Base-by-base conservation (phyloP, 2,329 filamentous ascomycete genomes). In the Graphiopsis chlorocephala region DNA sequence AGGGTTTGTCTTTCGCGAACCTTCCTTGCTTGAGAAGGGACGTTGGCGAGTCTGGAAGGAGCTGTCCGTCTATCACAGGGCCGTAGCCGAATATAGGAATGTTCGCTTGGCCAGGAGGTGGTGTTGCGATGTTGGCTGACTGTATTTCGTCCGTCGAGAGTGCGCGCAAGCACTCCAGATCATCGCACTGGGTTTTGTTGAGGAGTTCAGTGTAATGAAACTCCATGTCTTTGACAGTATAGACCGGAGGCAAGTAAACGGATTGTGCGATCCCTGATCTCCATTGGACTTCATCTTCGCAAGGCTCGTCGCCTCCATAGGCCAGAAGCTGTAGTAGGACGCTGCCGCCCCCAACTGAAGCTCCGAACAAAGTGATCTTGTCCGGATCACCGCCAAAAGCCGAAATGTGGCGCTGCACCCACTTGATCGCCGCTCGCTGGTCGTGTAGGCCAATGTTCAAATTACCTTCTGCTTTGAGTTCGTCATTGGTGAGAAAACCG, bases 401-500 rank as follows among this genome's bases (percentile, higher is more conserved):
- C 8, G 38, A 42, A 8, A 42, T 42, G 11, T 42, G 38, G 17
- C 17, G 38, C 17, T 42, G 17, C 17, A 42, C 38, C 38, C 38
- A 42, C 17, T 20, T 42, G 38, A 42, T 42, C 5, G 38, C 38
- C 38, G 38, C 38, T 42, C 38, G 17, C 17, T 42, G 38, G 10
- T 42, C 38, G 17, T 42, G 38, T 10, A 42, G 17, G 17, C 38
- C 38, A 17, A 42, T 20, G 38, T 42, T 42, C 17, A 42, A 3
- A 20, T 42, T 42, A 11, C 17, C 17, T 20, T 42, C 38, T 20
- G 38, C 38, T 42, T 3, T 17, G 38, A 42, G 38, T 10, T 10
- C 8, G 6, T 42, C 38, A 20, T 20, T 81, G 1, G 86, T 85
- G 15, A 93, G 80, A 72, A 92, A 93, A 0, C 91, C 90, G 69